Evolutionary conservation across 495 filamentous ascomycete species (phyloP).

Genomic region (Pyrenopolyporus hunteri): DNA sequence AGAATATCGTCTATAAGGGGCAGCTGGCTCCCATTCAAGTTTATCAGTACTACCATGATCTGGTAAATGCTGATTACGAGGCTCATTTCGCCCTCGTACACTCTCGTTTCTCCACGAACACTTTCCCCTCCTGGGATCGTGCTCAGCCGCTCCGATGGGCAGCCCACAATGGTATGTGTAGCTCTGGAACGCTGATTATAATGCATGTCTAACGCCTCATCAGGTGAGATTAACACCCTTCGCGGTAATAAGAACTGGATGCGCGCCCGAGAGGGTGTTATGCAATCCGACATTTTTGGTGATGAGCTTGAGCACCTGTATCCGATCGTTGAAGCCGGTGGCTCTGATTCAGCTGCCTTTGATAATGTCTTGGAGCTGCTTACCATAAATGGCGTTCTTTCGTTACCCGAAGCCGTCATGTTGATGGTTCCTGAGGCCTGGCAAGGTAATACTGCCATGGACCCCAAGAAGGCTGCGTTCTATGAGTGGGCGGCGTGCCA

Average conservation of each 20-base stretch:
- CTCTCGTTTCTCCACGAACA: constrained; percentile 98
- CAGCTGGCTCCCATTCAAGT: constrained; percentile 95
- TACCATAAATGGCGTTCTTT: constrained; percentile 95
- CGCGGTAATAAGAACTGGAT: constrained; percentile 99
- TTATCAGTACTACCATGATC: constrained; percentile 98
- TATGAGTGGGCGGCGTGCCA: constrained; percentile 99
- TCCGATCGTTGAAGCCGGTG: constrained; percentile 95
- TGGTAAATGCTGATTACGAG: constrained; percentile 97
- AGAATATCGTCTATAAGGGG: constrained; percentile 99
- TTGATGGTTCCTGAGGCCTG: constrained; percentile 99
- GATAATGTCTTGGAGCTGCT: constrained; percentile 97
- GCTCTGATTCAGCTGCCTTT: constrained; percentile 97
- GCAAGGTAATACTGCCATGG: constrained; percentile 93
- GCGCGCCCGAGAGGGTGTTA: constrained; percentile 94
- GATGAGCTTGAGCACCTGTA: constrained; percentile 92
- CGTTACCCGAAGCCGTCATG: constrained; percentile 97
- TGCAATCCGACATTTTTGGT: constrained; percentile 90
- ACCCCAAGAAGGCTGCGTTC: constrained; percentile 95
- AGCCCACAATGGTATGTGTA: constrained; percentile 85
- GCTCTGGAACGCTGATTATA: constrained; percentile 16
- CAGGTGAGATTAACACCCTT: constrained; percentile 94
- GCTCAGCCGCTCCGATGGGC: constrained; percentile 97
- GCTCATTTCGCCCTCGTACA: constrained; percentile 97
- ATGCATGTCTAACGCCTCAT: constrained; percentile 44
- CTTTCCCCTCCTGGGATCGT: constrained; percentile 98